Conservation (phyloP, 176 grass and related monocot species). For the Zea mays region Zm-B73-REFERENCE-NAM-5.0 NC_050098.1:27619001-27619500, state of each 20-base stretch:
- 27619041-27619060: conserved; percentile 6
- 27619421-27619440: conserved; percentile 78
- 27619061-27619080: conserved; percentile 41
- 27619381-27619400: background rate
- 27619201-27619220: conserved; percentile 68
- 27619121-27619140: conserved; percentile 7
- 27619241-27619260: background rate
- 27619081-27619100: conserved; percentile 58
- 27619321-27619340: background rate
- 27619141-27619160: conserved; percentile 46
- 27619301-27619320: too few species aligned
- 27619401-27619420: conserved; percentile 60
- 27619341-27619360: background rate
- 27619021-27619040: conserved; percentile 13
- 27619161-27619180: conserved; percentile 90
- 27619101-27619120: conserved; percentile 39
- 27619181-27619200: conserved; percentile 85
- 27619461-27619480: conserved; percentile 91
- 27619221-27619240: conserved; percentile 44
- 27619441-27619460: conserved; percentile 79
- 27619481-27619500: conserved; percentile 89
- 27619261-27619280: background rate
- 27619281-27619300: background rate
- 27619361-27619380: background rate
- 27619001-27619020: too few species aligned